Base-by-base conservation (phyloP, 2,329 filamentous ascomycete species). In the Fusarium pseudonygamai region DNA sequence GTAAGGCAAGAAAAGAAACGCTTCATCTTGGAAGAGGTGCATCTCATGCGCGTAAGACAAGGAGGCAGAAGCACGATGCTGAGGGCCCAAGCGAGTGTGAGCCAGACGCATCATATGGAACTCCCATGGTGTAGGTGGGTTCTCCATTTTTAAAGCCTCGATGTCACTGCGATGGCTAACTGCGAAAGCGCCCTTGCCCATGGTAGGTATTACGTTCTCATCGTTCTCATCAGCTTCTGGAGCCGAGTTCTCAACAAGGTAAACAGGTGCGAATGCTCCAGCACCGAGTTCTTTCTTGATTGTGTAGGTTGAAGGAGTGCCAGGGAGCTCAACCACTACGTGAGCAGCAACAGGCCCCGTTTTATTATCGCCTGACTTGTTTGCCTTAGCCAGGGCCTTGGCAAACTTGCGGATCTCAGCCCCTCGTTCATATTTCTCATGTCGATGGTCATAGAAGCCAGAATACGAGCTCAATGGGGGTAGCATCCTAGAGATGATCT, bases 131-230 rank as follows among this genome's bases (percentile, higher is more conserved):
- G 91, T 93, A 0, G 96, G 93, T 2, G 95, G 94, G 37, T 93
- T 89, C 83, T 99, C 96, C 90, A 97, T 95, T 83, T 99, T 99
- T 76, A 99, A 87, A 4, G 96, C 96, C 82, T 98, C 95, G 9
- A 96, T 87, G 3, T 85, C 72, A 47, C 85, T 85, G 46, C 93
- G 90, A 50, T 85, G 84, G 39, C 84, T 84, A 15, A 86, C 78
- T n/a, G 88, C 85, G 78, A 92, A 90, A 18, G 86, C 83, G 36
- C 90, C 88, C 77, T 89, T 91, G 63, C 91, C 90, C 88, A 93
- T 90, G 63, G 85, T 85, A 8, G 84, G 42, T 78, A 81, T 60
- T 76, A 80, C 59, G 37, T 88, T 86, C 22, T 88, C 84, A 24
- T 85, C 82, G 37, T 82, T 78, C 15, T 85, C 83, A 18, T 84